A percentile compares a stretch with the other conserved stretches of the same genome.
These are phyloP conservation scores for Candida montana DNA, from an alignment of 805 yeast species.

Conservation along the genomic window DNA sequence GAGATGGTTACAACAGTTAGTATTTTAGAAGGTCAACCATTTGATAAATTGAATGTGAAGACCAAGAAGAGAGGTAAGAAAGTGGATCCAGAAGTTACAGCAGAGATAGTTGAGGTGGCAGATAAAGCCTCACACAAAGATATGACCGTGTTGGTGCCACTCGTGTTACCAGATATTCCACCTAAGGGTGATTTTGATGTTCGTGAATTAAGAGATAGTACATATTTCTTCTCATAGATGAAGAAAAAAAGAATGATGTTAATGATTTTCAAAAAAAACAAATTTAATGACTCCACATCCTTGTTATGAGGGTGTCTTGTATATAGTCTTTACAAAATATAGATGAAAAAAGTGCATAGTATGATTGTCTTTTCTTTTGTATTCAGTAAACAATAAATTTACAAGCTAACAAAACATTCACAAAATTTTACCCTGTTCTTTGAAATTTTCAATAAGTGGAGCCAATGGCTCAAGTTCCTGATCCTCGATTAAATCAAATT, in stretches of 20 bases:
- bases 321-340: background rate
- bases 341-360: background rate
- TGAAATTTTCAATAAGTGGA: slow-evolving; percentile 73
- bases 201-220: slow-evolving; percentile 59
- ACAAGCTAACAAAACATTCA: too few species aligned
- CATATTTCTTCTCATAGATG: slow-evolving; percentile 61
- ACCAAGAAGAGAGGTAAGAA: slow-evolving; percentile 9
- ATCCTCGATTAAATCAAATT: slow-evolving; percentile 74
- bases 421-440: slow-evolving; percentile 75
- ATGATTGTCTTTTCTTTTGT: background rate
- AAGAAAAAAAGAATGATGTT: background rate
- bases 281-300: background rate
- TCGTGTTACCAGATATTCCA: slow-evolving; percentile 69
- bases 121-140: slow-evolving; percentile 17
- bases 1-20: slow-evolving; percentile 68
- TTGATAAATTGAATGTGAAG: slow-evolving; percentile 8
- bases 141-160: slow-evolving; percentile 51
- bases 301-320: background rate
- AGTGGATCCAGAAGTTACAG: slow-evolving; percentile 10
- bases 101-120: slow-evolving; percentile 8
- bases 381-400: too few species aligned
- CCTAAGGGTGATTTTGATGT: slow-evolving; percentile 83
- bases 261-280: background rate
- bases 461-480: slow-evolving; percentile 74
- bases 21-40: slow-evolving; percentile 30